Evolutionary conservation across 768 basidiomycete genomes (phyloP), one percentile per base, ranked within the genome.

Genomic region (Termitomyces heimii): DNA sequence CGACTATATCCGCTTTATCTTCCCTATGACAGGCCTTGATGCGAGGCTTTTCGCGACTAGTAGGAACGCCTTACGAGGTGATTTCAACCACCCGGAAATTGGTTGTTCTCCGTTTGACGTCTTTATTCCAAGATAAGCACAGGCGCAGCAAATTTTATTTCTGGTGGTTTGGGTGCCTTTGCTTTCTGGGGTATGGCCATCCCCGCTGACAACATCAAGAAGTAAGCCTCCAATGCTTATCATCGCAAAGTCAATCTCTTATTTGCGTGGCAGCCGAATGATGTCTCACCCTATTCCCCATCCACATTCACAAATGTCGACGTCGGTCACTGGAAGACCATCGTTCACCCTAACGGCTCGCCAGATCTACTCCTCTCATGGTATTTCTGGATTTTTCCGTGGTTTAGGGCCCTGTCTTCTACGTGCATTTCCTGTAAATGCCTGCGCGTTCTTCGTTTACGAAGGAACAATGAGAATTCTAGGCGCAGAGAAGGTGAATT

Each of bases 201-300:
- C 60, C 86, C 89, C 4, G 79, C 85, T 55, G 92, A 94, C 70
- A 90, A 90, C 67, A 74, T 91, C 59, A 93, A 94, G 72, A 92
- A 90, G 89, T 89, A 64, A 57, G 77, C 47, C 46, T 43, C 48
- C 28, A 39, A 55, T 45, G 43, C 50, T 28, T 32, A 45, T 56
- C 44, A 35, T 44, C 58, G 20, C 24, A 51, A 60, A 40, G 49
- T 59, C 37, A 66, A 57, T 45, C 58, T 57, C 42, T 54, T 58
- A 55, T 32, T 55, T 52, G 47, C 49, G 40, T 44, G 56, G 18
- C 57, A 86, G 84, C 67, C 84, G 83, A 44, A 86, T 86, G 80
- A 83, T 87, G 83, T 73, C 83, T 0, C 68, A 78, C 55, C 81
- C 83, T 28, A 73, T 77, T 63, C 79, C 81, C 16, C 68, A 64